Evolutionary conservation across 345 rosid genomes (phyloP), one percentile per base, ranked within the genome.

Genomic region (Moricandia moricandioides): DNA sequence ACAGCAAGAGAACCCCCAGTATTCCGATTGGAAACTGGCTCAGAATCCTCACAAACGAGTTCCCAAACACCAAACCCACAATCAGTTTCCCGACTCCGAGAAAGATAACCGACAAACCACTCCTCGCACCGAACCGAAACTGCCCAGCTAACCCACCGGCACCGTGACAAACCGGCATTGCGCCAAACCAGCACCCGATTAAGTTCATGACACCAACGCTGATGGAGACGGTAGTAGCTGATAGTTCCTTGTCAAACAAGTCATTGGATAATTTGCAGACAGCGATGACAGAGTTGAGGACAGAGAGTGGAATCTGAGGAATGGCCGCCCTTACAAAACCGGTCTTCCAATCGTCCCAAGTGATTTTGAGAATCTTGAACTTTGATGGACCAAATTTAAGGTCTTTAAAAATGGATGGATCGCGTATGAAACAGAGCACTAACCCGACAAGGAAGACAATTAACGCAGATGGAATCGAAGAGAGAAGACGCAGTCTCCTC

Each of bases 121-220:
- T 90, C 62, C 98, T 82, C 1, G 90, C 96, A 0, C 96, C 98
- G 14, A 92, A 92, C 78, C 94, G 79, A 71, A 88, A 90, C 82
- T 92, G 98, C 47, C 98, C 98, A 0, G 98, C 96, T 59, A 92
- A 74, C 29, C 98, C 98, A 1, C 96, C 98, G 0, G 98, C 98
- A 4, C 96, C 94, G 6, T 90, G 96, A 72, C 98, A 92, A 3
- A 90, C 94, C 0, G 98, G 96, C 98, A 92, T 92, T 0, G 98
- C 98, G 2, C 98, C 98, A 1, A 89, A 92, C 97, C 94, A 90
- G 70, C 97, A 92, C 0, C 97, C 96, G 0, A 88, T 83, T 30
- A 92, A 81, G 68, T 92, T 92, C 97, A 90, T 92, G 4, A 73
- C 2, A 33, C 97, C 97, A 35, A 90, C 97, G 16, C 93, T 89